Base-by-base conservation (phyloP, 2,329 filamentous ascomycete genomes). In the Aspergillus unguis region DNA sequence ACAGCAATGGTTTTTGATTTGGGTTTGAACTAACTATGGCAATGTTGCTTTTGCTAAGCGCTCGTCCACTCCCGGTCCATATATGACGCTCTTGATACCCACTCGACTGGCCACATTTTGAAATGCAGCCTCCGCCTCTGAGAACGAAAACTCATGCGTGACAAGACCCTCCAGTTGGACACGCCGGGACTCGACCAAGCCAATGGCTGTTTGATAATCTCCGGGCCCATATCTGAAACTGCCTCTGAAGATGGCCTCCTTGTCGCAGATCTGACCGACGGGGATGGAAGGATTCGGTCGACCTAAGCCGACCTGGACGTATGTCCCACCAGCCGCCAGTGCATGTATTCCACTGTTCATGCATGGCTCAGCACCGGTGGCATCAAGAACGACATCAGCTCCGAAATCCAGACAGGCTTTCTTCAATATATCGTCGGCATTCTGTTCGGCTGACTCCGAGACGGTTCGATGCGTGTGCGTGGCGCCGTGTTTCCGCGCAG, bases 301-400 rank as follows among this genome's bases (percentile, higher is more conserved):
- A 64, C 92, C 92, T 87, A 95, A 92, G 46, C 90, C 91, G 45
- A 85, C 88, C 73, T 94, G 89, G 4, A 92, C 84, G 63, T 88
- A 91, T 7, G 80, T 84, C 27, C 88, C 88, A 46, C 88, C 88
- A 36, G 76, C 76, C 58, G 84, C 78, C 27, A 90, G 80, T 11
- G 79, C 78, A 72, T 89, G 83, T 60, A 91, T 79, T 17, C 80
- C 81, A 0, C 85, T 78, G 72, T 90, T 86, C 66, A 91, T 87
- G 28, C 83, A 86, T 0, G 86, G 82, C 73, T 89, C 87, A 1
- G 86, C 88, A 29, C 88, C 88, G 32, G 81, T 85, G 11, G 87
- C 88, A 68, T 92, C 88, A 59, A 92, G 86, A 38, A 88, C 86
- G 1, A 82, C 82, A 70, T 92, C 87, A 1, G 85, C 86, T 10